phyloP scores from a whole-genome alignment of 441 rosid genomes.

The Viola pubescens region DNA sequence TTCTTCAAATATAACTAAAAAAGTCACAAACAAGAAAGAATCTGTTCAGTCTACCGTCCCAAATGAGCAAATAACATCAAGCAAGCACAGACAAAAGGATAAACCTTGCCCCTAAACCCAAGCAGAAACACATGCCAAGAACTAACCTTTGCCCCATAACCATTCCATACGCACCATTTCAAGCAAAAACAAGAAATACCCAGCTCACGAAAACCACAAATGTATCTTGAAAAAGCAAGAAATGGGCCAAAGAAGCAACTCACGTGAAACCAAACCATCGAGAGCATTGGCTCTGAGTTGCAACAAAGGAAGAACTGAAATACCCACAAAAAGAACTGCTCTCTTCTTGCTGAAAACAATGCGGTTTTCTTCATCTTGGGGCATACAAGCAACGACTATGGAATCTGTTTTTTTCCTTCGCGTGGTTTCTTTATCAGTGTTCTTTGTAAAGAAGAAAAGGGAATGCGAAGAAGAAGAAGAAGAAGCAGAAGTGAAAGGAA shows the following conservation, averaged over 20 bases:
- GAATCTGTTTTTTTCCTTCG: slow-evolving; percentile 24
- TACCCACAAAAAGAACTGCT: slow-evolving; percentile 57
- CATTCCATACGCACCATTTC: no score
- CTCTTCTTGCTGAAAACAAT: slow-evolving; percentile 38
- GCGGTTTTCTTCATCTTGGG: slow-evolving; percentile 30
- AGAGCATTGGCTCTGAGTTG: slow-evolving; percentile 53
- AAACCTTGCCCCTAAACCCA: no score
- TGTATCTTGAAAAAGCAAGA: neutral
- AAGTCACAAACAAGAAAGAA: no score
- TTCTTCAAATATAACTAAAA: no score
- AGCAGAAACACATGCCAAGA: no score
- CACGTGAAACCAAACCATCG: slow-evolving; percentile 28
- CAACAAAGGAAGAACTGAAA: slow-evolving; percentile 70
- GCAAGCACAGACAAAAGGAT: no score
- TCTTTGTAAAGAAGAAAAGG: slow-evolving; percentile 17
- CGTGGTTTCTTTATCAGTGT: slow-evolving; percentile 28
- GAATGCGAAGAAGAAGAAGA: slow-evolving; percentile 26
- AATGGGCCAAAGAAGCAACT: slow-evolving; percentile 17
- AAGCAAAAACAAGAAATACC: neutral
- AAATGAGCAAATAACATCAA: no score
- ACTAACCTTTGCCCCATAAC: no score
- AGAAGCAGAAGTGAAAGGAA: slow-evolving; percentile 23
- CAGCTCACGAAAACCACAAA: neutral
- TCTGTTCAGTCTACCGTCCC: no score
- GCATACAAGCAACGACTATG: slow-evolving; percentile 30